Base-by-base conservation (phyloP, 768 basidiomycete species). In the Galerina sulciceps region DNA sequence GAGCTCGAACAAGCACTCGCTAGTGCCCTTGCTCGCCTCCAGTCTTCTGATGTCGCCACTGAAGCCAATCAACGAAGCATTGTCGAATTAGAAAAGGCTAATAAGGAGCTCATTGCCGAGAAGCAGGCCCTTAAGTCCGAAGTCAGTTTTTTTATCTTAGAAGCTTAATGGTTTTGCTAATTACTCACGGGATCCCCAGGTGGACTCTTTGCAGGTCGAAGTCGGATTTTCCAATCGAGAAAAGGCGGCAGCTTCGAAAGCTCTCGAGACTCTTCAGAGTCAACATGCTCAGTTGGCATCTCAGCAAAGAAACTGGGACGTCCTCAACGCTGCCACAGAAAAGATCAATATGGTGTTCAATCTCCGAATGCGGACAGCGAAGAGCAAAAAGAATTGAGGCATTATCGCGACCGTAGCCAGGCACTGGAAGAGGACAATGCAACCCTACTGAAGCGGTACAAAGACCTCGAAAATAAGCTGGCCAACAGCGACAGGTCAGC, bases 241-340 rank as follows among this genome's bases (percentile, higher is more conserved):
- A 65, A 87, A 84, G 67, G 88, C 90, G 9, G 70, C 80, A 13
- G 76, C 84, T 0, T 63, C 75, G 4, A 81, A 85, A 51, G 78
- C 83, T 20, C 74, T 89, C 15, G 71, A 73, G 40, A 62, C 73
- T 15, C 78, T 92, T 36, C 86, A 84, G 66, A 81, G 78, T 67
- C 86, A 90, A 54, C 79, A 86, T 56, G 85, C 90, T 42, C 75
- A 79, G 22, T 74, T 90, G 15, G 46, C 78, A 1, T 75, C 81
- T 22, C 89, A 93, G 62, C 87, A 90, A 66, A 78, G 71, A n/a
- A 85, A 90, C 53, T 93, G 90, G 91, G 89, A 91, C n/a, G 84
- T 87, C 43, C 78, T 93, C 18, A 87, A 80, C 23, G 84, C 82
- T 46, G 82, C 87, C 1, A 80, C 86, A 2, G 89, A 91, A 65